phyloP scores from a whole-genome alignment of 2,329 filamentous ascomycete genomes.

The Volutella citrinella region DNA sequence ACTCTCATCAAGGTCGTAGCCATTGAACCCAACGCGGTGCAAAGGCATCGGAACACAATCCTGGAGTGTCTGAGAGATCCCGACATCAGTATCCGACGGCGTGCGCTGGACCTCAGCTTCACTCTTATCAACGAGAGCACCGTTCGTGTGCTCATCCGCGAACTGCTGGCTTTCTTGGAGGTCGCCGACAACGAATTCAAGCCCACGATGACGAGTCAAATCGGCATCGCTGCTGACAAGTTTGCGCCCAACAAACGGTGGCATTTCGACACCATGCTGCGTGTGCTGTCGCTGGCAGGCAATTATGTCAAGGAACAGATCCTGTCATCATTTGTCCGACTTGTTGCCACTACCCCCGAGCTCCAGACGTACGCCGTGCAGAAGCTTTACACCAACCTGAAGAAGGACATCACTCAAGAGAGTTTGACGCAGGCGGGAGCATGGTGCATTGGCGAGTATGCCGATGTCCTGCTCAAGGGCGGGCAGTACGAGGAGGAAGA shows the following conservation, averaged over 20 bases:
- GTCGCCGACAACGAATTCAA: conserved; percentile 99
- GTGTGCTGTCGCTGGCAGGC: conserved; percentile 88
- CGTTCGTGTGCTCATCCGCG: conserved; percentile 87
- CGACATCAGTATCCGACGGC: conserved; percentile 93
- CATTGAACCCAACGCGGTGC: conserved; percentile 95
- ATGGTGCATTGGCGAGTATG: conserved; percentile 98
- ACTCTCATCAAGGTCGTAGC: conserved; percentile 97
- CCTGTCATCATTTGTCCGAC: conserved; percentile 89
- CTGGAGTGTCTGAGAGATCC: conserved; percentile 93
- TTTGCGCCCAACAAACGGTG: conserved; percentile 96
- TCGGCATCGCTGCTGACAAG: conserved; percentile 92
- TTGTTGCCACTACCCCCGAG: conserved; percentile 92
- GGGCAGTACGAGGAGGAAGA: conserved; percentile 95
- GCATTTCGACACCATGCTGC: conserved; percentile 97
- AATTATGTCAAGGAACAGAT: conserved; percentile 99
- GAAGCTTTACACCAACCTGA: conserved; percentile 86
- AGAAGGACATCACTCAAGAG: conserved; percentile 97
- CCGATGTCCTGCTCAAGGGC: conserved; percentile 81
- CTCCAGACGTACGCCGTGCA: conserved; percentile 95
- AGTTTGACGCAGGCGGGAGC: conserved; percentile 88
- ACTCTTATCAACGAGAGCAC: conserved; percentile 97
- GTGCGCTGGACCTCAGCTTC: conserved; percentile 96
- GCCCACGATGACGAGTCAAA: conserved; percentile 96
- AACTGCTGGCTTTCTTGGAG: conserved; percentile 91
- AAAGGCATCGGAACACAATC: conserved; percentile 95